These are phyloP conservation scores for Zygotorulaspora danielsina DNA, from an alignment of 805 yeast genomes.

Conservation along the genomic window DNA sequence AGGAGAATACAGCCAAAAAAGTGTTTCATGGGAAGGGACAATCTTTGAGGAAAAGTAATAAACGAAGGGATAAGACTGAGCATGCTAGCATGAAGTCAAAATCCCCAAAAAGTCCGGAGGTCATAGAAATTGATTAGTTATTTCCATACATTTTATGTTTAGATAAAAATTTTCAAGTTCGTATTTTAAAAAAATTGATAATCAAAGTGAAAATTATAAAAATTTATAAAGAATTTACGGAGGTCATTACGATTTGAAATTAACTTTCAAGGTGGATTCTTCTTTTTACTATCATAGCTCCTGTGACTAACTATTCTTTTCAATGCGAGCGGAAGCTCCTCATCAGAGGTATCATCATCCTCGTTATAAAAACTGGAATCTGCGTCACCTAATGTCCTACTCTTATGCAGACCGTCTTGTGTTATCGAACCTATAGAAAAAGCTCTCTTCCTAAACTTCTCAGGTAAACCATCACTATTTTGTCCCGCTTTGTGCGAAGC, in stretches of 20 bases:
- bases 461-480: constrained; percentile 23
- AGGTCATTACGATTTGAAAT: too few species aligned
- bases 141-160: too few species aligned
- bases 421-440: constrained; percentile 37
- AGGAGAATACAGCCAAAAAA: constrained; percentile 23
- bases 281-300: constrained; percentile 2
- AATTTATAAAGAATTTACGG: too few species aligned
- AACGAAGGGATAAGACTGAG: constrained; percentile 56
- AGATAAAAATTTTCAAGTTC: too few species aligned
- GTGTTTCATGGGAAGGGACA: constrained; percentile 68
- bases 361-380: constrained; percentile 17
- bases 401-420: constrained; percentile 14
- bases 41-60: constrained; percentile 63
- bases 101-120: constrained; percentile 63
- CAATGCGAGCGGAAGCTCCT: constrained; percentile 39
- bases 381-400: constrained; percentile 30
- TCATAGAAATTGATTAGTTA: constrained; percentile 67
- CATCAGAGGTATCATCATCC: constrained; percentile 20
- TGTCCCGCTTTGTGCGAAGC: constrained; percentile 25
- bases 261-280: too few species aligned
- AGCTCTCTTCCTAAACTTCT: constrained; percentile 35
- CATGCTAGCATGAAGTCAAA: constrained; percentile 59
- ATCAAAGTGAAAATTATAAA: too few species aligned
- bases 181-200: too few species aligned
- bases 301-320: constrained; percentile 36